Evolutionary conservation across 352 stramenopile genomes (phyloP).

Genomic region (Pythium folliculosum): DNA sequence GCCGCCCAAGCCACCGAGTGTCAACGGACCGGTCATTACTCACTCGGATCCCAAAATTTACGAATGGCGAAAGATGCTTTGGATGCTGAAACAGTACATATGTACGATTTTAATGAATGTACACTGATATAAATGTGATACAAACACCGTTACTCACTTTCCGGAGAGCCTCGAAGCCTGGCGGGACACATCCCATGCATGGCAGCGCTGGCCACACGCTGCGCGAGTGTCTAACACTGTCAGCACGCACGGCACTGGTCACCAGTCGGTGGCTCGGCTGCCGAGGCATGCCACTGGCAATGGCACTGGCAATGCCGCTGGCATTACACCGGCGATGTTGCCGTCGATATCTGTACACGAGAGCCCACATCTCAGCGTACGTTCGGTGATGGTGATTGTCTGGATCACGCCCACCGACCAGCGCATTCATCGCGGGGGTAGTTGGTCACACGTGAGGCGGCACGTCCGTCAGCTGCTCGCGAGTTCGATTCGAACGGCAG

Average conservation of each 20-base stretch:
- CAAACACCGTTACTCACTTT: constrained; percentile 12
- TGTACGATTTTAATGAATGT: not conserved
- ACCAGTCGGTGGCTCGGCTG: not conserved
- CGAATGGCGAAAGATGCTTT: constrained; percentile 2
- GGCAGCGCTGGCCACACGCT: not conserved
- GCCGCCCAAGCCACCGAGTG: constrained; percentile 8
- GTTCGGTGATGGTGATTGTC: not conserved
- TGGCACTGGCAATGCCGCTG: not conserved
- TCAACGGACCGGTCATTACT: constrained; percentile 28
- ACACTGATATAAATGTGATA: not conserved
- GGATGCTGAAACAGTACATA: not conserved
- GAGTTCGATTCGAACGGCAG: not conserved
- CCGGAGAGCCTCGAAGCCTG: not conserved
- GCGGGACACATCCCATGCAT: not conserved
- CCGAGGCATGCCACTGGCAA: not conserved
- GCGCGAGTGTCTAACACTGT: too few species aligned
- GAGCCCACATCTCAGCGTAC: not conserved
- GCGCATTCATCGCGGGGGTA: too few species aligned
- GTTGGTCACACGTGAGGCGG: not conserved
- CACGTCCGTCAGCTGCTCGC: too few species aligned
- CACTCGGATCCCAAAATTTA: constrained; percentile 15
- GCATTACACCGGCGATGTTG: not conserved
- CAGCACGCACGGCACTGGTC: too few species aligned
- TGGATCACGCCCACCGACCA: not conserved
- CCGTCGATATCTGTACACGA: not conserved